phyloP scores from a whole-genome alignment of 2,329 filamentous ascomycete species.

The Lasiodiplodia theobromae region DNA sequence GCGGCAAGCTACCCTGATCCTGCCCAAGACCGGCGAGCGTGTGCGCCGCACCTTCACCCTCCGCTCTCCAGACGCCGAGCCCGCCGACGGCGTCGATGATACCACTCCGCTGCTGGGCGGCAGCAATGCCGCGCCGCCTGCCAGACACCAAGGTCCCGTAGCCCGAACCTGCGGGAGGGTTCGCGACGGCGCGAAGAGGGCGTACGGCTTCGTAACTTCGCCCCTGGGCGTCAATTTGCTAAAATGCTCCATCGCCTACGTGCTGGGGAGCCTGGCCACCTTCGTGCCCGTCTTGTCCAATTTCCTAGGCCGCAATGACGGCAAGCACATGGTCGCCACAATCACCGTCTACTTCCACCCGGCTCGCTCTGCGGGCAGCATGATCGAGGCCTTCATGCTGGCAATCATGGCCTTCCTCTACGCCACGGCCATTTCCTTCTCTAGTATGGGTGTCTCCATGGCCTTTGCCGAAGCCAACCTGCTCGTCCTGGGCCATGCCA shows the following conservation, averaged over 20 bases:
- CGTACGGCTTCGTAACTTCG: slow-evolving; percentile 70
- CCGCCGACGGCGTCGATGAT: slow-evolving; percentile 69
- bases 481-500: slow-evolving; percentile 74
- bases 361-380: slow-evolving; percentile 76
- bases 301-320: slow-evolving; percentile 82
- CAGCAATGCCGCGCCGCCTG: slow-evolving; percentile 29
- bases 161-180: slow-evolving; percentile 47
- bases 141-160: slow-evolving; percentile 41
- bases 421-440: slow-evolving; percentile 74
- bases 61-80: slow-evolving; percentile 65
- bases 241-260: slow-evolving; percentile 90
- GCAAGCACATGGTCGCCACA: slow-evolving; percentile 92
- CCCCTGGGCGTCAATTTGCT: slow-evolving; percentile 80
- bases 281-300: slow-evolving; percentile 77
- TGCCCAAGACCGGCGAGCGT: slow-evolving; percentile 85
- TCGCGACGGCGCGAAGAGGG: slow-evolving; percentile 45
- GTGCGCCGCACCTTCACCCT: slow-evolving; percentile 81
- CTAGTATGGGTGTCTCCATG: slow-evolving; percentile 88
- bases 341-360: slow-evolving; percentile 96
- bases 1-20: slow-evolving; percentile 84
- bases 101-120: slow-evolving; percentile 56
- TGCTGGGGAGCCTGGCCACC: slow-evolving; percentile 84
- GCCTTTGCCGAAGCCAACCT: slow-evolving; percentile 74
- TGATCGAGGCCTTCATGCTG: slow-evolving; percentile 73
- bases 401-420: slow-evolving; percentile 82